phyloP scores from a whole-genome alignment of 2,329 filamentous ascomycete species.

The Dothideomycetes sp. region DNA sequence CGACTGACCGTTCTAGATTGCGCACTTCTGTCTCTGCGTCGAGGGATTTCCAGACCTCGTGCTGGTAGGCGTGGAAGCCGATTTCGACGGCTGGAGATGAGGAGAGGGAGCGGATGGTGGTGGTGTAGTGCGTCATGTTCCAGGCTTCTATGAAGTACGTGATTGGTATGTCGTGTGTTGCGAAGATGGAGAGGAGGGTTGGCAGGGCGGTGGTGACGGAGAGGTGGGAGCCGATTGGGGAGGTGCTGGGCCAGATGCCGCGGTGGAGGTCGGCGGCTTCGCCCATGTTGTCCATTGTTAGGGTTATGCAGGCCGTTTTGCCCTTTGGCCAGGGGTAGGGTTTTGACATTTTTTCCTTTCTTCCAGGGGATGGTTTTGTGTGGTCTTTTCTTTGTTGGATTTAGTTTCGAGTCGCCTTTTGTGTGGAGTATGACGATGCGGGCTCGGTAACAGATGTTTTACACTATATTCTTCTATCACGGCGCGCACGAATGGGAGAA shows the following conservation, averaged over 20 bases:
- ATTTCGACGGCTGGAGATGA: constrained; percentile 20
- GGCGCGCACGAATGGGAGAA: no score
- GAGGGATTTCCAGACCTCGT: constrained; percentile 22
- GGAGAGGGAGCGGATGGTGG: constrained; percentile 13
- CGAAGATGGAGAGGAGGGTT: constrained; percentile 16
- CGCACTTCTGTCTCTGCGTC: constrained; percentile 11
- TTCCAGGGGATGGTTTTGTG: no score
- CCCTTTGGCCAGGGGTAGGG: constrained; percentile 16
- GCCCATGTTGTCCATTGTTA: constrained; percentile 25
- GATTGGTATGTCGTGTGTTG: constrained; percentile 16
- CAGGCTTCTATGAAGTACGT: constrained; percentile 24
- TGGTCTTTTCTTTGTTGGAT: neutral
- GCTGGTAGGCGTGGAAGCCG: constrained; percentile 23
- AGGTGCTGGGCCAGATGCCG: constrained; percentile 15
- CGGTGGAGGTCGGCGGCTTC: constrained; percentile 23
- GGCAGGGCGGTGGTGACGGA: constrained; percentile 19
- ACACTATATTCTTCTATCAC: no score
- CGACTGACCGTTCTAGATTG: constrained; percentile 20
- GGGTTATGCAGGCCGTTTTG: constrained; percentile 16
- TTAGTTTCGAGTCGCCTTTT: no score
- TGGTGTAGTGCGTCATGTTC: constrained; percentile 22
- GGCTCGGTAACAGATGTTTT: no score
- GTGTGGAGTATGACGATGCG: no score
- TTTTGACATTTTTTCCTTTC: constrained; percentile 1
- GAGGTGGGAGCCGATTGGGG: constrained; percentile 19